phyloP scores from a whole-genome alignment of 352 stramenopile genomes.

The Pythium myriotylum region DNA sequence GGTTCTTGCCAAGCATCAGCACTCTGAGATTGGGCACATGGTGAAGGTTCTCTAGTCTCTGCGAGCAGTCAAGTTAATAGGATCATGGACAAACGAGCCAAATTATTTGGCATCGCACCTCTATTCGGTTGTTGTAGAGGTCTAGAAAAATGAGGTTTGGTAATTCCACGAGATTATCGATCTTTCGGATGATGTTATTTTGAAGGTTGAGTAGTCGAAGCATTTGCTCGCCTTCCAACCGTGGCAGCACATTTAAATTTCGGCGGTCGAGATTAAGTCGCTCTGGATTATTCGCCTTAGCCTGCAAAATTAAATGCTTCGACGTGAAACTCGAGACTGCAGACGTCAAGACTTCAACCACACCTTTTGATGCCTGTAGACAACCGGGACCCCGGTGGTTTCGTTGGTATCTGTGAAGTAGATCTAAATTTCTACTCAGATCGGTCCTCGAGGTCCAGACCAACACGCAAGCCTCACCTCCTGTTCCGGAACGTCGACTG shows the following conservation, averaged over 20 bases:
- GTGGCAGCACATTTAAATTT: constrained; percentile 73
- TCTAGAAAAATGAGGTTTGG: constrained; percentile 93
- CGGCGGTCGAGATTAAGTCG: constrained; percentile 90
- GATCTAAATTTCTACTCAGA: constrained; percentile 34
- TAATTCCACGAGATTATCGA: constrained; percentile 84
- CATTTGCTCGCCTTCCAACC: constrained; percentile 90
- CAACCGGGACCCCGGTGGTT: constrained; percentile 66
- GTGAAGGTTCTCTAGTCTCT: constrained; percentile 82
- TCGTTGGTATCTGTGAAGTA: constrained; percentile 77
- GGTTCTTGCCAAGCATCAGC: constrained; percentile 93
- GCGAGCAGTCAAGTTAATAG: neutral
- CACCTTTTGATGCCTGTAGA: constrained; percentile 76
- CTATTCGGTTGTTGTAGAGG: constrained; percentile 92
- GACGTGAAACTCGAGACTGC: too few species aligned
- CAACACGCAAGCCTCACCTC: neutral
- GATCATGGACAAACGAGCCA: too few species aligned
- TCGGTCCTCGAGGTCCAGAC: too few species aligned
- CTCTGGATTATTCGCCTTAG: constrained; percentile 72
- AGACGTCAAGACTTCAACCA: neutral
- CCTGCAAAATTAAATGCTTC: constrained; percentile 33
- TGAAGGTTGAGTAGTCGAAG: constrained; percentile 91
- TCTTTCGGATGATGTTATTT: constrained; percentile 88
- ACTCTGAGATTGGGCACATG: constrained; percentile 85
- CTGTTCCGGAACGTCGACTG: neutral
- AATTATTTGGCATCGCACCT: constrained; percentile 35